Evolutionary conservation across 2,329 filamentous ascomycete genomes (phyloP), one percentile per base, ranked within the genome.

Genomic region (Tympanopsis confertula): DNA sequence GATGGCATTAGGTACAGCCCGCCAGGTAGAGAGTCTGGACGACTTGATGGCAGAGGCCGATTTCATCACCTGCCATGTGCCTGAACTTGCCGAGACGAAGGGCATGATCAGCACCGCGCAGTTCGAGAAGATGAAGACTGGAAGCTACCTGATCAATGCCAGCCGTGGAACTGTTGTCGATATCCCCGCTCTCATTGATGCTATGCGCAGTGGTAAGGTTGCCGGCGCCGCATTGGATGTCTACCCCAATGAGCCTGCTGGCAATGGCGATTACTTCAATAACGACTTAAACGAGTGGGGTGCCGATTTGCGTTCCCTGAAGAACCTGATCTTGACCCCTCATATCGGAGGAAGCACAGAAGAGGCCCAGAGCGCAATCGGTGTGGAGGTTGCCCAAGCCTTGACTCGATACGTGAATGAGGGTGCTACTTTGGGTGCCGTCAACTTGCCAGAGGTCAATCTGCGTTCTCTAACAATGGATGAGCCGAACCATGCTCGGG

Each of bases 291-390:
- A 94, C 62, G 47, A 63, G 7, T 98, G 86, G 86, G 82, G 78
- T 19, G 79, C 88, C 52, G 88, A 95, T 43, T 74, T 98, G 35
- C 78, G 86, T 38, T 73, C 73, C 38, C 67, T 96, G 42, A 91
- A 81, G 63, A 98, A 98, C 64, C 69, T 98, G 47, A 94, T 98
- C 48, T 70, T 98, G 36, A 94, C 89, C 2, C 91, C 91, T 17
- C 91, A 98, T 59, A 96, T 98, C 53, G 91, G 91, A 50, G 91
- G 91, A 39, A 94, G 86, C 61, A 98, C 91, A 1, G 91, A 98
- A 62, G 91, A 98, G 63, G 91, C 91, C 4, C 91, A 98, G 65
- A 81, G 85, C 41, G 89, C 91, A 13, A 98, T 98, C 56, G 91
- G 91, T 49, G 73, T 93, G 32, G 91, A 98, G 68, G 73, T 98